Evolutionary conservation across 805 yeast genomes (phyloP), one percentile per base, ranked within the genome.

Genomic region (Wickerhamomyces alni): DNA sequence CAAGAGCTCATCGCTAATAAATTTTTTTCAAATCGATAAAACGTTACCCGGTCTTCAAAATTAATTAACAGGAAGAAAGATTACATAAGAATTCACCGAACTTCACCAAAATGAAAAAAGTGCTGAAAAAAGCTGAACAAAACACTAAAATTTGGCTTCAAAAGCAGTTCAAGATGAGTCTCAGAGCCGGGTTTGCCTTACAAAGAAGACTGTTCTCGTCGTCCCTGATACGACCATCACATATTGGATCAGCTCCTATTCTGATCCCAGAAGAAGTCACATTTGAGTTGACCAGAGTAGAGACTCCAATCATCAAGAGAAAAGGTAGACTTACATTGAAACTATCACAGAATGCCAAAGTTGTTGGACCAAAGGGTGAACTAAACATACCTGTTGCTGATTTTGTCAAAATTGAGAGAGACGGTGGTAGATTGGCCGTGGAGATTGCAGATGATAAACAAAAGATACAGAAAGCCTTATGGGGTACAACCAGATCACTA

Each of bases 401-500:
- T 41, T 89, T 89, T 52, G 70, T 88, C 33, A 57, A 65, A 4
- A 42, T 84, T 4, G 49, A 56, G 2, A 46, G 54, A n/a, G 62
- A 62, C 5, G 59, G 62, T 10, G 66, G 66, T 30, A 65, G 66
- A 36, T 58, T 84, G 29, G 47, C 57, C 5, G 79, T 91, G 4
- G 42, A 65, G 1, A 86, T 89, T n/a, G 63, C 66, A 30, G 73
- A 81, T 51, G 69, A 78, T 4, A 54, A 58, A 2, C 65, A 74
- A 51, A 80, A 76, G 55, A 67, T 75, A 39, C 99, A 93, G 66
- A 77, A 82, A 48, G 69, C 94, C 16, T 77, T 93, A 75, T 93
- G 98, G 98, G 99, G 99, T 15, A 93, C 98, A 7, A 73, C 82
- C 38, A 76, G 99, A 58, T 73, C 94, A 0, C 69, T 82, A 42